Evolutionary conservation across 2,329 filamentous ascomycete genomes (phyloP), one percentile per base, ranked within the genome.

Genomic region (Diaporthe vexans): DNA sequence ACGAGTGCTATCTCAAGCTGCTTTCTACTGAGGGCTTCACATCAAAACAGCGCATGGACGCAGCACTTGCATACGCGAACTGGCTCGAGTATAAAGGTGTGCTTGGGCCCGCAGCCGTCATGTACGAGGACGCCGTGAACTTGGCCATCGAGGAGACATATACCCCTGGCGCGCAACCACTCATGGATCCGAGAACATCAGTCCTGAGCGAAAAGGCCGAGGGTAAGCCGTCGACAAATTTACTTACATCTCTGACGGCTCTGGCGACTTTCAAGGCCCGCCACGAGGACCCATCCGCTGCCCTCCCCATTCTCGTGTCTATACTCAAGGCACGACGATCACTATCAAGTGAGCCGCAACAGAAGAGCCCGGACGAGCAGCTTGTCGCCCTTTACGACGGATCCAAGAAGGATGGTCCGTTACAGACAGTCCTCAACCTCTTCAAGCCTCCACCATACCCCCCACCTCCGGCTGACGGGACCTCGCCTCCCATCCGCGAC

Each of bases 241-340:
- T 98, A 1, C 86, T 98, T 57, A 88, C 88, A 33, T 90, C 93
- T 4, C 89, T 94, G 51, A 98, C 95, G 0, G 92, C 93, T 17
- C 86, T 97, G 1, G 95, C 94, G 5, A 92, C 92, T 19, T 94
- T 97, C 84, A 91, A 93, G 77, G 96, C 95, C 9, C 89, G 91
- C 58, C 88, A 87, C 72, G 92, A 91, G 24, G 89, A 95, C 77
- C 81, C 95, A 24, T 83, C 90, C 9, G 84, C 88, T 5, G 94
- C 96, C 1, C 88, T 98, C 1, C 94, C 96, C 3, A 94, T 97
- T 69, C 93, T 97, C 79, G 88, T 97, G 54, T 97, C 95, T 37
- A 86, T 97, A 58, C 91, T 98, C 15, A 92, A 94, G 77, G 94
- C 95, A 11, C 91, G 95, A 33, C 91, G 94, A 83, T 92, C 79